A percentile compares a stretch with the other conserved stretches of the same genome.
Evolutionary conservation across 768 basidiomycete species (phyloP).

Genomic region (Serendipita sp.): DNA sequence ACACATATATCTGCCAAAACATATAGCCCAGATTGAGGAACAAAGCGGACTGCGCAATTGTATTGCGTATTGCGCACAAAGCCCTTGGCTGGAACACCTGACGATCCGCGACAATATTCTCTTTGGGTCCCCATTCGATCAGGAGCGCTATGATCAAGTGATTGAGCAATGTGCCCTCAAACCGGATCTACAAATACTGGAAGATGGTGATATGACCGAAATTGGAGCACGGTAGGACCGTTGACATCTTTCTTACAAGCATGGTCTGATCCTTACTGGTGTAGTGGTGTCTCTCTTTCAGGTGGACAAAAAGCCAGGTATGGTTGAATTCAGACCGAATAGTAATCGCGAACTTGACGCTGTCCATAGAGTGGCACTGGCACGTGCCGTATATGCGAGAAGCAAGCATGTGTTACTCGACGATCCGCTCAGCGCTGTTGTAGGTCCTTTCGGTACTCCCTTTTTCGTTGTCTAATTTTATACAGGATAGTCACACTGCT

Average conservation of each 20-base stretch:
- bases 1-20: constrained; percentile 19
- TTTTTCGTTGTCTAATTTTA: background rate
- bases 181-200: constrained; percentile 67
- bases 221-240: constrained; percentile 38
- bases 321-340: background rate
- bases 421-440: constrained; percentile 18
- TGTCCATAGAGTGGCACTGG: constrained; percentile 13
- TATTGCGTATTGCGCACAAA: constrained; percentile 59
- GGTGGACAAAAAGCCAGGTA: constrained; percentile 18
- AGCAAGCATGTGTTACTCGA: constrained; percentile 17
- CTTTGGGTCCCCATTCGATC: constrained; percentile 52
- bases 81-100: constrained; percentile 52
- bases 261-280: background rate
- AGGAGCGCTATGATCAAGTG: constrained; percentile 57
- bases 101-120: constrained; percentile 70
- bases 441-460: constrained; percentile 1
- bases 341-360: background rate
- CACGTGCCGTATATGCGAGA: constrained; percentile 17
- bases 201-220: constrained; percentile 75
- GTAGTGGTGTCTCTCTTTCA: constrained; percentile 14
- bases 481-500: constrained; percentile 11
- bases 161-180: constrained; percentile 71
- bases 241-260: background rate
- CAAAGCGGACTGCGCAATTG: constrained; percentile 22
- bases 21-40: constrained; percentile 17